These are phyloP conservation scores for Stagonosporopsis chrysanthemi DNA, from an alignment of 2,329 filamentous ascomycete species.

Conservation along the genomic window DNA sequence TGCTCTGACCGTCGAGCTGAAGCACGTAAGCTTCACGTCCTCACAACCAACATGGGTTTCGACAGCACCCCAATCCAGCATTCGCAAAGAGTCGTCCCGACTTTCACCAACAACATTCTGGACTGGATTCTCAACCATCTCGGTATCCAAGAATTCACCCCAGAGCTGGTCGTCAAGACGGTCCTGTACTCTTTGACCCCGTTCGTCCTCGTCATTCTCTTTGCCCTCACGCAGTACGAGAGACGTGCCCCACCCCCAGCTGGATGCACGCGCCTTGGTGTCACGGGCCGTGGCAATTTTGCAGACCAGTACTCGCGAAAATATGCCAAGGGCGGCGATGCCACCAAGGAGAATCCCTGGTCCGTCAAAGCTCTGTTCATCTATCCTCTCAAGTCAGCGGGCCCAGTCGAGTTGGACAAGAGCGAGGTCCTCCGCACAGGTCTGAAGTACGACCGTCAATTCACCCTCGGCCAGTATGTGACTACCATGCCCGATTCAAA, in stretches of 20 bases:
- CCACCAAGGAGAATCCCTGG: conserved; percentile 39
- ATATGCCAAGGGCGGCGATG: conserved; percentile 50
- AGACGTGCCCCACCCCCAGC: conserved; percentile 35
- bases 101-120: conserved; percentile 2
- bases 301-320: conserved; percentile 63
- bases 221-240: conserved; percentile 38
- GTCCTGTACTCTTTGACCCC: conserved; percentile 20
- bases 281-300: conserved; percentile 60
- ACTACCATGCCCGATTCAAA: conserved; percentile 53
- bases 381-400: conserved; percentile 85
- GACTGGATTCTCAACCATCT: not conserved
- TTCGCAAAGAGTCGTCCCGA: not conserved
- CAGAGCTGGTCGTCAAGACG: conserved; percentile 26
- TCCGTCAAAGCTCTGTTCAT: conserved; percentile 74
- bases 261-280: conserved; percentile 62
- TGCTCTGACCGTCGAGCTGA: not conserved
- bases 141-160: conserved; percentile 22
- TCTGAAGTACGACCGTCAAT: conserved; percentile 80
- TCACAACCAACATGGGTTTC: conserved; percentile 1
- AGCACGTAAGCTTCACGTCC: not conserved
- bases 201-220: conserved; percentile 31
- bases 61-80: conserved; percentile 2
- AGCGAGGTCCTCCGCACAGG: conserved; percentile 72
- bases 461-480: conserved; percentile 75
- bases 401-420: conserved; percentile 73